phyloP scores from a whole-genome alignment of 179 eudicot genomes.

The Silene vulgaris region DNA sequence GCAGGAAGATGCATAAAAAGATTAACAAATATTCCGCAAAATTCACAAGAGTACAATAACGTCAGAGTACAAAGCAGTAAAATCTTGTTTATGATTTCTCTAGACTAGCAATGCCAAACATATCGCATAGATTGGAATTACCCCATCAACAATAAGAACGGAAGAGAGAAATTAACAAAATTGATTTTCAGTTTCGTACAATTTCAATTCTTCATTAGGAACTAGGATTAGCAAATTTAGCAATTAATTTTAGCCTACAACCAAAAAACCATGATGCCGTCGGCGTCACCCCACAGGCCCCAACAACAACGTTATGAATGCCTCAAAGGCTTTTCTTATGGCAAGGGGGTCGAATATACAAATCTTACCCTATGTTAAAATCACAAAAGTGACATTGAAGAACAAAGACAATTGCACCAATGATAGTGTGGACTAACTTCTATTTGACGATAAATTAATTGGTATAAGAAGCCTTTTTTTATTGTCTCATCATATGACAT shows the following conservation, averaged over 20 bases:
- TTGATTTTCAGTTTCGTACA: background rate
- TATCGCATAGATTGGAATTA: too few species aligned
- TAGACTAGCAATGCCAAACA: background rate
- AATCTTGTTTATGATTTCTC: background rate
- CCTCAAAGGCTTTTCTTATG: too few species aligned
- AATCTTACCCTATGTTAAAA: background rate
- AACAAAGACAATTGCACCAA: background rate
- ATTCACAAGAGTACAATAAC: background rate
- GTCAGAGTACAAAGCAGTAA: background rate
- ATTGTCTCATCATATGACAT: background rate
- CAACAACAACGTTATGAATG: too few species aligned
- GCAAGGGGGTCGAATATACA: too few species aligned
- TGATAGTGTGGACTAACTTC: background rate
- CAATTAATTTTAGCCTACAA: background rate
- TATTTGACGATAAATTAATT: background rate
- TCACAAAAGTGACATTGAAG: background rate
- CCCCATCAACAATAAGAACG: background rate
- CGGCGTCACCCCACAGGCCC: too few species aligned
- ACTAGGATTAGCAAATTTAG: background rate
- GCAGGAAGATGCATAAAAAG: background rate
- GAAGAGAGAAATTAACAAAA: background rate
- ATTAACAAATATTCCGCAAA: background rate
- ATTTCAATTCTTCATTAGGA: background rate
- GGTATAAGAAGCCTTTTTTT: background rate
- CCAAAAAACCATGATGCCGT: too few species aligned